Percentiles rank a stretch among this genome's conserved stretches.
These are phyloP conservation scores for Suillus lakei DNA, from an alignment of 768 basidiomycete species.

Conservation along the genomic window DNA sequence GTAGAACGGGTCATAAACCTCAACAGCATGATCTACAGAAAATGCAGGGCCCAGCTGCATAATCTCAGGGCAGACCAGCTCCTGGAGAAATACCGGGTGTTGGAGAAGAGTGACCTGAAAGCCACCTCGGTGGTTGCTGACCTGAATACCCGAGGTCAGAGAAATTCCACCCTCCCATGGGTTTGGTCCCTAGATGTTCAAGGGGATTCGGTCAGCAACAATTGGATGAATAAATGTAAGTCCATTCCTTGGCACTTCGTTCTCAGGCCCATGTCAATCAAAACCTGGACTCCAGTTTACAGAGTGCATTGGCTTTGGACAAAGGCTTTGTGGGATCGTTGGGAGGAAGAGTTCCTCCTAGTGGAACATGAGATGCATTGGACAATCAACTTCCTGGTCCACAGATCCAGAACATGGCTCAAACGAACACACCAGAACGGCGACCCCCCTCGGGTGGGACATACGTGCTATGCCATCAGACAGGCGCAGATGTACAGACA, in stretches of 20 bases:
- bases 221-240: slow-evolving; percentile 16
- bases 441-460: too few species aligned
- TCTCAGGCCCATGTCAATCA: too few species aligned
- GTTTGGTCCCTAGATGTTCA: slow-evolving; percentile 14
- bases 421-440: too few species aligned
- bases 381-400: too few species aligned
- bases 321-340: too few species aligned
- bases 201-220: background rate
- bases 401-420: too few species aligned
- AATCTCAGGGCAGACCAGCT: background rate
- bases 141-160: slow-evolving; percentile 1
- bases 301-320: too few species aligned
- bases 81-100: background rate
- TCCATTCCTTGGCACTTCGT: background rate
- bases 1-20: background rate
- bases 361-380: too few species aligned
- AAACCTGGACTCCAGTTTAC: too few species aligned
- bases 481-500: too few species aligned
- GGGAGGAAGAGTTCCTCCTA: too few species aligned
- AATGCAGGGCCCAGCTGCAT: background rate
- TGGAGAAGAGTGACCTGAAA: slow-evolving; percentile 5
- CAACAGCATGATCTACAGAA: slow-evolving; percentile 1
- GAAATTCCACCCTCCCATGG: slow-evolving; percentile 5
- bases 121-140: background rate
- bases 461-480: too few species aligned